Evolutionary conservation across 1,284 basidiomycete species (phyloP), one percentile per base, ranked within the genome.

Genomic region (Agroathelia rolfsii): DNA sequence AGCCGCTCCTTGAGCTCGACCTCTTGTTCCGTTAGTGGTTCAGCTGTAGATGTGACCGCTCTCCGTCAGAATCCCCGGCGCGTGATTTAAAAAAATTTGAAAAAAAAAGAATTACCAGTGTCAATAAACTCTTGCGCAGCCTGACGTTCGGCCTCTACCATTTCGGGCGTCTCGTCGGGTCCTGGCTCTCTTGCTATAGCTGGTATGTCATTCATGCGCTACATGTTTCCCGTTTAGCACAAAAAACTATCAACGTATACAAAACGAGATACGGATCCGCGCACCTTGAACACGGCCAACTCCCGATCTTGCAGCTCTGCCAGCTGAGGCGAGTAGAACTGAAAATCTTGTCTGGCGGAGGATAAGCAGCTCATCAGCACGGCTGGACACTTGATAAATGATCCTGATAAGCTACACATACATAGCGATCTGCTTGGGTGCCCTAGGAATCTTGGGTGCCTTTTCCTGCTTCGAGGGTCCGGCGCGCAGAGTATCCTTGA

Each of bases 291-390:
- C 12, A 80, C 83, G 4, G 83, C 80, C 19, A 82, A 62, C 55
- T 97, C 95, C 37, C 81, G 75, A 47, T 95, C 87, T 53, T 97
- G 92, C 28, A 97, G 62, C 47, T 82, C 81, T 7, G 76, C 69
- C 6, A 98, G 62, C 29, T 82, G 69, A 0, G 79, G 72, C 3
- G 93, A 86, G 64, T 88, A 96, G 69, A 99, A 98, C 52, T 98
- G 94, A 69, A 93, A 96, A 54, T 97, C 94, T 61, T 94, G 82
- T 44, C 88, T 92, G 15, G 35, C 14, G 20, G 22, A 26, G 14
- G 25, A 35, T 10, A 11, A 19, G 25, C 25, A 19, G 11, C 11
- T 14, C 11, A 11, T 14, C 8, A 14, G 8, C 8, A 14, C 13
- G 4, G n/a, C 8, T 8, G 30, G 33, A 32, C 6, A 29, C 26